Evolutionary conservation across 2,329 filamentous ascomycete species (phyloP), one percentile per base, ranked within the genome.

Genomic region (Ceratocystis cubensis): DNA sequence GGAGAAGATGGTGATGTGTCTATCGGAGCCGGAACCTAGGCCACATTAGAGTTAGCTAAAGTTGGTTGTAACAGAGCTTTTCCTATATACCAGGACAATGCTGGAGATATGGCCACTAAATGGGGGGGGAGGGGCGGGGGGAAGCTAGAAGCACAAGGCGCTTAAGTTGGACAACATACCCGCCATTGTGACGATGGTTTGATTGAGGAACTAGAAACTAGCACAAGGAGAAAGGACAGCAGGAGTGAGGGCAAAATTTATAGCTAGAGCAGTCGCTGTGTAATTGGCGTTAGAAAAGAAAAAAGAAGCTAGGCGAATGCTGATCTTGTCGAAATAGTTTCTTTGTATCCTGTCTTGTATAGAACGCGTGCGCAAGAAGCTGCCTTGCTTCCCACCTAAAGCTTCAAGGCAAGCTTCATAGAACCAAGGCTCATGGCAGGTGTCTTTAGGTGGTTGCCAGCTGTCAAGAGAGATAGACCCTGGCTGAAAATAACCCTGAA

Each of bases 1-100:
- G 69, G 94, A 96, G 82, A 99, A 99, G 83, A 99, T 97, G 76
- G 94, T 99, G 75, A 99, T 99, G 80, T 99, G 94, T 82, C 94
- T 86, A 80, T 99, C 94, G 80, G 95, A 97, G 75, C 91, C 92
- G 78, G 89, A 67, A 65, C 17, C 64, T 64, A 22, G 25, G 28
- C n/a, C 15, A 25, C 5, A 37, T 41, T 13, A 63, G 41, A 46
- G 45, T 63, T 22, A 53, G 48, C 44, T 13, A n/a, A 3, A 30
- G 13, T 57, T 17, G 13, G 7, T 45, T 41, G 10, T 25, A 37
- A 17, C 7, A 2, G 13, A 15, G 3, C 2, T n/a, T 28, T 28
- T 13, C n/a, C 28, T 37, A 30, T 28, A 56, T 37, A 33, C 57
- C 37, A 37, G 15, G 20, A 3, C 1, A 13, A 15, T 4, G 44